Evolutionary conservation across 148 eudicot genomes (phyloP).

Genomic region (Rhododendron ovatum): DNA sequence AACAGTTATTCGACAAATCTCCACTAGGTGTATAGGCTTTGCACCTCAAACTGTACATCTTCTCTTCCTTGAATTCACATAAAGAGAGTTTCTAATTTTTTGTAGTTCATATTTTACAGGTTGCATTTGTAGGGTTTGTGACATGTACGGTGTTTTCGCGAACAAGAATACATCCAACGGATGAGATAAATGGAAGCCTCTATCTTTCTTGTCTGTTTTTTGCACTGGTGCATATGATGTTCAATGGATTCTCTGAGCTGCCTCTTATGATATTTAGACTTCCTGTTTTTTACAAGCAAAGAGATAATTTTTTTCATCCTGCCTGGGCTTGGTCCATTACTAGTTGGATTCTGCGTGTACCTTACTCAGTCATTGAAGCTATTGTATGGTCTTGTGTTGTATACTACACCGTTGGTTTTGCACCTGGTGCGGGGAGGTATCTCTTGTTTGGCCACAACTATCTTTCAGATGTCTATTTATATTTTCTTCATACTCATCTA

Average conservation of each 20-base stretch:
- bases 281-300: constrained; percentile 85
- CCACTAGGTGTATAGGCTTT: neutral
- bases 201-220: constrained; percentile 69
- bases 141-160: constrained; percentile 58
- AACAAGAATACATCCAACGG: constrained; percentile 57
- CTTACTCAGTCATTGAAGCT: constrained; percentile 71
- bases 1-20: neutral
- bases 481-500: constrained; percentile 1
- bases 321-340: constrained; percentile 83
- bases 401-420: constrained; percentile 65
- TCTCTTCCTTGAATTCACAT: neutral
- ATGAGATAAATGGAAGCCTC: constrained; percentile 51
- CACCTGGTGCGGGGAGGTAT: constrained; percentile 70
- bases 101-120: constrained; percentile 31
- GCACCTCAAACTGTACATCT: neutral
- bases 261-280: constrained; percentile 73
- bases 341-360: constrained; percentile 67
- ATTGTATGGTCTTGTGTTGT: constrained; percentile 67
- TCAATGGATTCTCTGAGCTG: constrained; percentile 87
- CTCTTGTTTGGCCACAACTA: neutral
- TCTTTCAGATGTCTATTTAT: neutral
- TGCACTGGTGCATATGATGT: constrained; percentile 67
- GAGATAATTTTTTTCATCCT: constrained; percentile 78
- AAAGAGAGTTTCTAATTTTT: neutral
- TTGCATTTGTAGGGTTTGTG: constrained; percentile 60